A percentile compares a stretch with the other conserved stretches of the same genome.
Evolutionary conservation across 805 yeast genomes (phyloP).

Genomic region (Kuraishia piskuri): DNA sequence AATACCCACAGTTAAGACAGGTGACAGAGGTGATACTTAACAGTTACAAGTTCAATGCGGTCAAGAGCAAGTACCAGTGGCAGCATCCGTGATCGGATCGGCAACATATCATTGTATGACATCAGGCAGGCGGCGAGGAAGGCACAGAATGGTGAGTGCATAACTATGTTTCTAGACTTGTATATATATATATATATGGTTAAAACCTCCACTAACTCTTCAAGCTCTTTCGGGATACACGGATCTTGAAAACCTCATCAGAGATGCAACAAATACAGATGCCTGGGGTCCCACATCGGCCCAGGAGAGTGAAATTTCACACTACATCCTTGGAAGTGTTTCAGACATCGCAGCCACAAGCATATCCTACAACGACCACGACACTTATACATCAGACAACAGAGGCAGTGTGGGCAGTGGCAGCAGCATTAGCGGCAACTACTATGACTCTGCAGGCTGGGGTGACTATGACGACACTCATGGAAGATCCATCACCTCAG

Average conservation of each 20-base stretch:
- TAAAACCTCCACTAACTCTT: conserved; percentile 3
- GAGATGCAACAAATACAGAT: conserved; percentile 42
- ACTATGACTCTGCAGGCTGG: neutral
- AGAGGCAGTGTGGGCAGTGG: neutral
- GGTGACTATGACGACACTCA: neutral
- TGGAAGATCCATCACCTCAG: neutral
- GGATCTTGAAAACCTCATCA: conserved; percentile 21
- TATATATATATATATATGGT: too few relatives aligned
- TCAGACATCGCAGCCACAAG: neutral
- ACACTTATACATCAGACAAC: neutral
- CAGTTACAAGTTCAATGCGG: neutral
- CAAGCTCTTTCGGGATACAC: conserved; percentile 21
- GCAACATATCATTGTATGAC: conserved; percentile 15
- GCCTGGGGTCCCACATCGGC: conserved; percentile 44
- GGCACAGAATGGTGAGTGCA: conserved; percentile 24
- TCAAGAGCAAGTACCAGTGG: neutral
- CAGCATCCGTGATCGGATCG: neutral
- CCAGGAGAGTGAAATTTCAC: conserved; percentile 23
- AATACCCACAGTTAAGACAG: too few relatives aligned
- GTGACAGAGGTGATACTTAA: neutral
- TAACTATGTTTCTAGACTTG: too few relatives aligned
- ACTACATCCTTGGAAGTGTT: neutral
- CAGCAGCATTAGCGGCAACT: neutral
- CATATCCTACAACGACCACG: neutral
- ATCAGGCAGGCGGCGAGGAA: conserved; percentile 22